These are phyloP conservation scores for Penicillium coffeae DNA, from an alignment of 495 filamentous ascomycete species.

Conservation along the genomic window DNA sequence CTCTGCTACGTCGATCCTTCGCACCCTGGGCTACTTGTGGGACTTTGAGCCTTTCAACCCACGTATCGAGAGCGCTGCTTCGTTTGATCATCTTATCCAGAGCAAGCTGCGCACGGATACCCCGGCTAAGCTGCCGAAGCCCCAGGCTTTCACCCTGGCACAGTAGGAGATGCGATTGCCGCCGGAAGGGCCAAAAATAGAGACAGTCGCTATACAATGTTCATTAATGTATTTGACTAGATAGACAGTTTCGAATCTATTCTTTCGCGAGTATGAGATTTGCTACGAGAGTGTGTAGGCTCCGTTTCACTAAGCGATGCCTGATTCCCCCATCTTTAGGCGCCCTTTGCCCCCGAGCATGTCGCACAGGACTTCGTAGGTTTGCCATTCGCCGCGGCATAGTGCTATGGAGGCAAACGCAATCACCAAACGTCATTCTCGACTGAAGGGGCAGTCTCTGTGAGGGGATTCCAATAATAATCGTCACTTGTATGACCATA, in stretches of 20 bases:
- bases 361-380: not conserved
- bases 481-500: not conserved
- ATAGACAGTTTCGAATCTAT: too few species aligned
- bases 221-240: too few species aligned
- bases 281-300: not conserved
- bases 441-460: not conserved
- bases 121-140: constrained; percentile 16
- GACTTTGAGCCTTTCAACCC: constrained; percentile 43
- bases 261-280: too few species aligned
- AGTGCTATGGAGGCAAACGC: not conserved
- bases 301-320: not conserved
- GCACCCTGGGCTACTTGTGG: constrained; percentile 43
- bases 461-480: not conserved
- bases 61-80: constrained; percentile 33
- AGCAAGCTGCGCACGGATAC: constrained; percentile 18
- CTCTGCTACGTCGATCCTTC: constrained; percentile 36
- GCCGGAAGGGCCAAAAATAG: too few species aligned
- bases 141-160: constrained; percentile 8
- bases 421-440: not conserved
- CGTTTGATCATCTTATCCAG: constrained; percentile 41
- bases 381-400: not conserved
- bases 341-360: not conserved
- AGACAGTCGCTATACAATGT: too few species aligned
- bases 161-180: not conserved
- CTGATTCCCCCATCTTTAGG: not conserved